Percentiles rank a stretch among this genome's conserved stretches.
phyloP scores from a whole-genome alignment of 2,329 filamentous ascomycete species.

The Fusarium mangiferae region DNA sequence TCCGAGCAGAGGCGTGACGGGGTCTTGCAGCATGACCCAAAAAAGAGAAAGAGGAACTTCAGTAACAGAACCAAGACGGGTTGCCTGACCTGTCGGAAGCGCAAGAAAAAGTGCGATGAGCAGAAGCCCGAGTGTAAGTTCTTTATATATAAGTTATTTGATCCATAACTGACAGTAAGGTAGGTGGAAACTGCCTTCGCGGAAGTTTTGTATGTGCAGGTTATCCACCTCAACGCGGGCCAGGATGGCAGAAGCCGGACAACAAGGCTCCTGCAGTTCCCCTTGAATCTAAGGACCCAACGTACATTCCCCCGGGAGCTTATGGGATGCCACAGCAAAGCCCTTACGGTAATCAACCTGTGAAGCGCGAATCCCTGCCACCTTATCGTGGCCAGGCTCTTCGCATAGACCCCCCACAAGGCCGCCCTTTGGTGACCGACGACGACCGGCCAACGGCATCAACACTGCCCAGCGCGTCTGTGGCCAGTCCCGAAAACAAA shows the following conservation, averaged over 20 bases:
- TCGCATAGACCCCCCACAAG: slow-evolving; percentile 71
- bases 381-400: slow-evolving; percentile 70
- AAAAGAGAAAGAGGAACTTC: slow-evolving; percentile 82
- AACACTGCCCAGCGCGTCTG: slow-evolving; percentile 67
- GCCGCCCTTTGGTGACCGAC: slow-evolving; percentile 64
- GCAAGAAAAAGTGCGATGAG: slow-evolving; percentile 99
- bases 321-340: slow-evolving; percentile 68
- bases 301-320: slow-evolving; percentile 68
- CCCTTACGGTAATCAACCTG: slow-evolving; percentile 50
- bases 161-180: slow-evolving; percentile 18
- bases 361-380: slow-evolving; percentile 67
- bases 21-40: slow-evolving; percentile 67
- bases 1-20: slow-evolving; percentile 61
- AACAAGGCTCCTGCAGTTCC: slow-evolving; percentile 75
- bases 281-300: slow-evolving; percentile 84
- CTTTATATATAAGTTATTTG: not conserved
- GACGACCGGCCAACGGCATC: slow-evolving; percentile 70
- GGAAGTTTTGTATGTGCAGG: slow-evolving; percentile 93
- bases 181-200: slow-evolving; percentile 88
- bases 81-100: slow-evolving; percentile 88
- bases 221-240: slow-evolving; percentile 82
- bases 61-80: slow-evolving; percentile 97
- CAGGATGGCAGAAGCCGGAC: slow-evolving; percentile 79
- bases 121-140: slow-evolving; percentile 88
- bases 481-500: slow-evolving; percentile 69